Conservation (phyloP, 108 stramenopile genomes). For the Pseudonitzschia pungens region DNA sequence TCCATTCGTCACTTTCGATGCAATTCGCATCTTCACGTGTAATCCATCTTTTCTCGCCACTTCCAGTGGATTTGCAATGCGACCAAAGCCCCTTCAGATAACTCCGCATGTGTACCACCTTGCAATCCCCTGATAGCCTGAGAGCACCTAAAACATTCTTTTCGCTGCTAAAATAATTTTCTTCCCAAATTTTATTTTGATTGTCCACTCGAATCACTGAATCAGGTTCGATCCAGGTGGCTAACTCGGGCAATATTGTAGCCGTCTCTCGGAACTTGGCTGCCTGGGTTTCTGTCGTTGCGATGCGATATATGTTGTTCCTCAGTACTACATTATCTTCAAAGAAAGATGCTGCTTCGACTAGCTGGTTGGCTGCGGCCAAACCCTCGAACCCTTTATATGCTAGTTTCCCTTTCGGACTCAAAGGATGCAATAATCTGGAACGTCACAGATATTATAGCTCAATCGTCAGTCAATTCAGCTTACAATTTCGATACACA, state of each 20-base stretch:
- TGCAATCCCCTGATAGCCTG: constrained; percentile 57
- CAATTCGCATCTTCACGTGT: constrained; percentile 7
- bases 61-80: constrained; percentile 36
- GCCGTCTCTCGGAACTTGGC: constrained; percentile 49
- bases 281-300: constrained; percentile 48
- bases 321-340: constrained; percentile 38
- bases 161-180: constrained; percentile 20
- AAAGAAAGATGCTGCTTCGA: constrained; percentile 43
- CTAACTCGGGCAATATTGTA: constrained; percentile 26
- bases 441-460: background rate
- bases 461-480: background rate
- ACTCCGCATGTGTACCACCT: constrained; percentile 72
- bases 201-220: background rate
- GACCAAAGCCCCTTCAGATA: constrained; percentile 72
- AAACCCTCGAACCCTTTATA: constrained; percentile 71
- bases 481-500: background rate
- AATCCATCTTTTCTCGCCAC: constrained; percentile 24
- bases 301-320: constrained; percentile 67
- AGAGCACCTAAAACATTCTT: constrained; percentile 51
- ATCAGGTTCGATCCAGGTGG: constrained; percentile 57
- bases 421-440: constrained; percentile 79
- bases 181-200: constrained; percentile 32
- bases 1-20: constrained; percentile 19
- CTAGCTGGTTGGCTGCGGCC: constrained; percentile 45
- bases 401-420: constrained; percentile 77